A percentile compares a stretch with the other conserved stretches of the same genome.
Conservation (phyloP, 2,329 filamentous ascomycete species). For the Colletotrichum chlorophyti region DNA sequence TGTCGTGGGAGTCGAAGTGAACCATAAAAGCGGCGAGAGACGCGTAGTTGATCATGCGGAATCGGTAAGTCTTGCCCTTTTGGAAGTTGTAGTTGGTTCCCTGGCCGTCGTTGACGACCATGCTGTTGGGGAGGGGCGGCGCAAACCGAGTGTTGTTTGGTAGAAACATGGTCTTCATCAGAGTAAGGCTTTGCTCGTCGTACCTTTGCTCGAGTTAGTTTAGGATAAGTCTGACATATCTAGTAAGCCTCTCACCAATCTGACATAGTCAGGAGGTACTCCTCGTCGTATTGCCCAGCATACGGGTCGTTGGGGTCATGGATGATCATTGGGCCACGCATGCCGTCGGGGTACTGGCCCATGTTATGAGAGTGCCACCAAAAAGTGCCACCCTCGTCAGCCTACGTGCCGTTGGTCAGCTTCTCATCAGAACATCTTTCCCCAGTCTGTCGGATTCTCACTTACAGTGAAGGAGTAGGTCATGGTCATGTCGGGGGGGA, state of each 20-base stretch:
- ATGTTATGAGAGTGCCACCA: slow-evolving; percentile 69
- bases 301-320: slow-evolving; percentile 64
- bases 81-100: slow-evolving; percentile 43
- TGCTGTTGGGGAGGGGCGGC: slow-evolving; percentile 48
- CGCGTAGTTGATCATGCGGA: slow-evolving; percentile 54
- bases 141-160: slow-evolving; percentile 45
- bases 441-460: slow-evolving; percentile 1
- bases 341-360: slow-evolving; percentile 72
- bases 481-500: slow-evolving; percentile 58
- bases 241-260: slow-evolving; percentile 38
- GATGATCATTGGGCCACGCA: slow-evolving; percentile 67
- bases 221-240: not conserved
- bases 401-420: not conserved
- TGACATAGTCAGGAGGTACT: slow-evolving; percentile 55
- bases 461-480: slow-evolving; percentile 58
- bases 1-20: slow-evolving; percentile 50
- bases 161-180: slow-evolving; percentile 47
- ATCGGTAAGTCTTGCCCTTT: slow-evolving; percentile 52
- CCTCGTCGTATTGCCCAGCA: slow-evolving; percentile 59
- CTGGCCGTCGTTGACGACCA: slow-evolving; percentile 52
- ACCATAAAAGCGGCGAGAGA: slow-evolving; percentile 51
- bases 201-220: slow-evolving; percentile 43
- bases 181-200: slow-evolving; percentile 43
- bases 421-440: not conserved
- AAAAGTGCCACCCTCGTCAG: slow-evolving; percentile 50